Conservation (phyloP, 2,329 filamentous ascomycete genomes). For the Cercospora citrullina region DNA sequence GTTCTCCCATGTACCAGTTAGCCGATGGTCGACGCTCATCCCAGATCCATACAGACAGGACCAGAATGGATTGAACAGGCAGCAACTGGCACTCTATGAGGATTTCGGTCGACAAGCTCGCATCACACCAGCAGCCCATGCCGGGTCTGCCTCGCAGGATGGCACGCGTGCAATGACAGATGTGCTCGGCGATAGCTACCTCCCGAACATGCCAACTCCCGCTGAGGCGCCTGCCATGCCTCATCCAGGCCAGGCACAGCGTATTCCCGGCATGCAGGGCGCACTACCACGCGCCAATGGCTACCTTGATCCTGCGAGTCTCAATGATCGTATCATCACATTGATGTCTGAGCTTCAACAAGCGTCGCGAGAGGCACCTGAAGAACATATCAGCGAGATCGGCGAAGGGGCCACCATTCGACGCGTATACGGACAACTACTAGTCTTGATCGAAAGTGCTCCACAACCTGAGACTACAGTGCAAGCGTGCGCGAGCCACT, state of each 20-base stretch:
- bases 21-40: slow-evolving; percentile 89
- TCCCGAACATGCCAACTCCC: slow-evolving; percentile 63
- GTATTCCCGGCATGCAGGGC: slow-evolving; percentile 43
- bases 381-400: slow-evolving; percentile 60
- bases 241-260: slow-evolving; percentile 56
- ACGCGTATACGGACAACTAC: slow-evolving; percentile 58
- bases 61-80: slow-evolving; percentile 71
- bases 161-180: slow-evolving; percentile 62
- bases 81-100: slow-evolving; percentile 95
- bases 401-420: slow-evolving; percentile 56
- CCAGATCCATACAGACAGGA: slow-evolving; percentile 90
- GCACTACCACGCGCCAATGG: slow-evolving; percentile 51
- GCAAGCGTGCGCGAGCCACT: slow-evolving; percentile 10
- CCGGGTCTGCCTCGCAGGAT: slow-evolving; percentile 58
- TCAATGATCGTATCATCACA: slow-evolving; percentile 55
- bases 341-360: slow-evolving; percentile 60
- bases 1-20: slow-evolving; percentile 77
- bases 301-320: slow-evolving; percentile 57
- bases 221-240: slow-evolving; percentile 63
- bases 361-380: slow-evolving; percentile 56
- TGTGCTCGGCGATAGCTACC: slow-evolving; percentile 62
- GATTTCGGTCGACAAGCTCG: slow-evolving; percentile 89
- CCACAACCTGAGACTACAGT: slow-evolving; percentile 51
- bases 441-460: slow-evolving; percentile 55
- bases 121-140: slow-evolving; percentile 50